Conservation (phyloP, 306 rosid genomes). For the Trichosanthes truncata region DNA sequence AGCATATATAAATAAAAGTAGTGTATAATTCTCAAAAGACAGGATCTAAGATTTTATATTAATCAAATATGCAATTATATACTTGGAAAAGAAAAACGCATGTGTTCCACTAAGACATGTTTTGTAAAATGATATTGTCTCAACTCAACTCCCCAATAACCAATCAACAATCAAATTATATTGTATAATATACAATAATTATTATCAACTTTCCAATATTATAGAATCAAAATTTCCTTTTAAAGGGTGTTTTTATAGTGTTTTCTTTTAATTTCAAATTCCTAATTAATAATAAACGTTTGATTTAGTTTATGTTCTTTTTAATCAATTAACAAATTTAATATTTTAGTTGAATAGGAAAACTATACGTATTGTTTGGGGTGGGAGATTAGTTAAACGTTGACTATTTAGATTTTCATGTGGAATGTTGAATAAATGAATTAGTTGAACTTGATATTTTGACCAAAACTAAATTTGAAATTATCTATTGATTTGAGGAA, state of each 20-base stretch:
- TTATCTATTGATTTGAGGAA: neutral
- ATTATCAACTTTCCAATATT: neutral
- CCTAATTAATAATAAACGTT: neutral
- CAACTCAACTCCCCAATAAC: neutral
- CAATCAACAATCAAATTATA: neutral
- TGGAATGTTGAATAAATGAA: neutral
- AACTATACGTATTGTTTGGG: neutral
- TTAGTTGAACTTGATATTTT: neutral
- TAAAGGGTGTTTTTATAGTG: neutral
- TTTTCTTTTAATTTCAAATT: neutral
- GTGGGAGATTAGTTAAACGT: neutral
- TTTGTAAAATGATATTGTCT: slow-evolving; percentile 3
- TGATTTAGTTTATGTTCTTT: neutral
- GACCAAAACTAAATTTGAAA: neutral
- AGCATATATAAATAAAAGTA: neutral
- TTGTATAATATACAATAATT: neutral
- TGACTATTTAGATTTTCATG: neutral
- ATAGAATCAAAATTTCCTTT: neutral
- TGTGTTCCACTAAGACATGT: neutral
- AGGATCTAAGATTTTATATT: neutral
- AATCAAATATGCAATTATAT: neutral
- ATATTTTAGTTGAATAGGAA: neutral
- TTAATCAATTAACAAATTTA: neutral
- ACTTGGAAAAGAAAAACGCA: neutral
- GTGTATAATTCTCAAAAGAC: neutral